Evolutionary conservation across 495 filamentous ascomycete genomes (phyloP), one percentile per base, ranked within the genome.

Genomic region (Geoglossum glabrum): DNA sequence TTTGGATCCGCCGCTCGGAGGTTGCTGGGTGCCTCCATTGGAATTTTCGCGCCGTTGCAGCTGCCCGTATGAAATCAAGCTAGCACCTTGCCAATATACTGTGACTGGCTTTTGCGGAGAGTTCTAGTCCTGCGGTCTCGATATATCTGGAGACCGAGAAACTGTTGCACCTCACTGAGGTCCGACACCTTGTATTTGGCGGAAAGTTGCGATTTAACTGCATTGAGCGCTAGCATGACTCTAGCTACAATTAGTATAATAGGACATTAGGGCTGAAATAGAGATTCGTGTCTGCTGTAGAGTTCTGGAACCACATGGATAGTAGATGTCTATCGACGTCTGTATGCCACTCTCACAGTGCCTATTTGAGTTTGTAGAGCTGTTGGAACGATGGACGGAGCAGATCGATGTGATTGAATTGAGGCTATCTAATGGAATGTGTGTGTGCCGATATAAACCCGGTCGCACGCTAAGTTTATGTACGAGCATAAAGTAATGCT

Each of bases 341-440:
- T 23, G 19, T 49, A 46, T 60, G 54, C 63, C 55, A 62, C 30
- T 47, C 17, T 57, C 54, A 23, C n/a, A 60, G 31, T 19, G 60
- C 54, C 46, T 65, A 55, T 40, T 65, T 64, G n/a, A 65, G 52
- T 5, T 60, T 49, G 45, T 64, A 64, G 17, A n/a, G n/a, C n/a
- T n/a, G n/a, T n/a, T n/a, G n/a, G n/a, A n/a, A n/a, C n/a, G n/a
- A n/a, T n/a, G n/a, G n/a, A n/a, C n/a, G n/a, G n/a, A n/a, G n/a
- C n/a, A n/a, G n/a, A n/a, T n/a, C n/a, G n/a, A n/a, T n/a, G n/a
- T n/a, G n/a, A n/a, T n/a, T n/a, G n/a, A n/a, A n/a, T n/a, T n/a
- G n/a, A n/a, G n/a, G n/a, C n/a, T n/a, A n/a, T n/a, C n/a, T n/a
- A n/a, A n/a, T n/a, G n/a, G n/a, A n/a, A n/a, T n/a, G n/a, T n/a